Conservation (phyloP, 768 basidiomycete species). For the Rhodotorula graminis region DNA sequence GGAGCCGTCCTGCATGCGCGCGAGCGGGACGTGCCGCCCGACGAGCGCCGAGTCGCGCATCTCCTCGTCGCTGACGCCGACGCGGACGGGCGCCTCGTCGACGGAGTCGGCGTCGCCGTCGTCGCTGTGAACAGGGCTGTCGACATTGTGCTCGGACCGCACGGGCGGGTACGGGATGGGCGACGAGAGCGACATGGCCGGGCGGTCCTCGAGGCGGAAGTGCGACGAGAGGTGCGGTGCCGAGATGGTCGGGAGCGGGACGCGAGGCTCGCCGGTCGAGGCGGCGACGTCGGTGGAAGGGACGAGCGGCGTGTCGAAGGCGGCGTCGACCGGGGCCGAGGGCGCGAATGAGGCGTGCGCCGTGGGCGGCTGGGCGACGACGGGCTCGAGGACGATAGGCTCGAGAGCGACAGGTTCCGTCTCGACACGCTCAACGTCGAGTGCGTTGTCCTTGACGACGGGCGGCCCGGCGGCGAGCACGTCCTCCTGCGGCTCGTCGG, state of each 20-base stretch:
- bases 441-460: not conserved
- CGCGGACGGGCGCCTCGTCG: not conserved
- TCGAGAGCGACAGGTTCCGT: not conserved
- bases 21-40: not conserved
- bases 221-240: not conserved
- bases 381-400: not conserved
- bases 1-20: not conserved
- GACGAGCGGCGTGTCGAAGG: not conserved
- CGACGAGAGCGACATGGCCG: not conserved
- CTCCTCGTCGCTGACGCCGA: constrained; percentile 1
- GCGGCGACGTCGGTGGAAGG: too few relatives aligned
- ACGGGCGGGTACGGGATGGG: not conserved
- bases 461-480: too few relatives aligned
- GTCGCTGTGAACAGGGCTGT: constrained; percentile 2
- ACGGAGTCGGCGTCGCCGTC: not conserved
- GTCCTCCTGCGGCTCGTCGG: too few relatives aligned
- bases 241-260: not conserved
- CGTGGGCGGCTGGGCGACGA: too few relatives aligned
- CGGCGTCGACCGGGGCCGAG: not conserved
- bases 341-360: not conserved
- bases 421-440: not conserved
- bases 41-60: not conserved
- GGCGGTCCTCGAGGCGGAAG: not conserved
- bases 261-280: not conserved
- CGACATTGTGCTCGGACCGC: not conserved